phyloP scores from a whole-genome alignment of 202 grass and related monocot species.

The Bolboschoenoplectus hybrid region DNA sequence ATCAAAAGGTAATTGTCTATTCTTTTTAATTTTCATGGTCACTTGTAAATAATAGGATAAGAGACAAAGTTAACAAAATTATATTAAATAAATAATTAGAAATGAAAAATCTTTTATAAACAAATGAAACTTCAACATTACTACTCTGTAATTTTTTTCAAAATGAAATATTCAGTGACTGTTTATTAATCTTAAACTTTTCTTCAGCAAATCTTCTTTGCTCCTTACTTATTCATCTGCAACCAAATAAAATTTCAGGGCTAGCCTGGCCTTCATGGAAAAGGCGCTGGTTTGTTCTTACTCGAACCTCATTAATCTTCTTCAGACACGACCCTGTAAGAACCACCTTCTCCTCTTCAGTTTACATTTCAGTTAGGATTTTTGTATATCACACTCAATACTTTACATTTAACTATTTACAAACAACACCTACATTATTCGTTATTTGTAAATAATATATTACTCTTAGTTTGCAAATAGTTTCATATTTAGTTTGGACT shows the following conservation, averaged over 20 bases:
- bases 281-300: conserved; percentile 98
- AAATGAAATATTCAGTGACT: conserved; percentile 35
- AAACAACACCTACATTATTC: conserved; percentile 33
- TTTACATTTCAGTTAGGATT: neutral
- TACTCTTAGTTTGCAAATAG: neutral
- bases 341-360: conserved; percentile 22
- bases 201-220: conserved; percentile 38
- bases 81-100: conserved; percentile 37
- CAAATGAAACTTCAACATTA: conserved; percentile 13
- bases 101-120: conserved; percentile 29
- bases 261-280: conserved; percentile 99
- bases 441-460: conserved; percentile 32
- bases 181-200: conserved; percentile 35
- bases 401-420: conserved; percentile 30
- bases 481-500: neutral
- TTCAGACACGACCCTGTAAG: conserved; percentile 94
- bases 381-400: conserved; percentile 18
- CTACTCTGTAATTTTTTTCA: conserved; percentile 22
- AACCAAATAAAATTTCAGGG: conserved; percentile 58
- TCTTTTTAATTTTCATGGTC: conserved; percentile 9
- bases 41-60: neutral
- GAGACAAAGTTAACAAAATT: neutral
- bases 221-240: conserved; percentile 19
- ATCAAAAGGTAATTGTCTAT: conserved; percentile 75
- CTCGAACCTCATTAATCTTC: conserved; percentile 85